phyloP scores from a whole-genome alignment of 2,329 filamentous ascomycete species.

The Pyrenochaeta sp. region DNA sequence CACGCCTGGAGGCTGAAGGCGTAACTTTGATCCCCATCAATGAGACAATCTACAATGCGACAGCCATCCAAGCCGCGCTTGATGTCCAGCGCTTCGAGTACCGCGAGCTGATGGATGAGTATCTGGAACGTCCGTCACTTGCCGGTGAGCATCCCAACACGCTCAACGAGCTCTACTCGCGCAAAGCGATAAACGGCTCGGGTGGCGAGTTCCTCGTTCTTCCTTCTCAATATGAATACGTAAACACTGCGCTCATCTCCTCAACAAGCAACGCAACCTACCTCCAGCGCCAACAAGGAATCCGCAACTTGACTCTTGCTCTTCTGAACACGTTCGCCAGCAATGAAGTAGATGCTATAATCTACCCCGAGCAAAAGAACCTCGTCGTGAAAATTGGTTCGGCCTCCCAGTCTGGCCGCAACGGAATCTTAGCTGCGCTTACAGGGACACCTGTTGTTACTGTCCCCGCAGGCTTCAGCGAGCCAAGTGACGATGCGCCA shows the following conservation, averaged over 20 bases:
- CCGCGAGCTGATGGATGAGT: slow-evolving; percentile 63
- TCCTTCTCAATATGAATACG: slow-evolving; percentile 64
- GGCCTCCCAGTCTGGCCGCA: slow-evolving; percentile 66
- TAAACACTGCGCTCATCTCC: slow-evolving; percentile 60
- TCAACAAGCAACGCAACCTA: slow-evolving; percentile 64
- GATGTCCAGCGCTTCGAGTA: slow-evolving; percentile 71
- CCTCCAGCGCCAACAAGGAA: slow-evolving; percentile 55
- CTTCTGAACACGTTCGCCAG: slow-evolving; percentile 61
- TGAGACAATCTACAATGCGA: slow-evolving; percentile 61
- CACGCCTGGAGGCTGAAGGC: slow-evolving; percentile 57
- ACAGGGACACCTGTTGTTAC: slow-evolving; percentile 64
- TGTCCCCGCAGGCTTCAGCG: slow-evolving; percentile 64
- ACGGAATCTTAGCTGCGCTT: slow-evolving; percentile 64
- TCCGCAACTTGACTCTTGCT: slow-evolving; percentile 61
- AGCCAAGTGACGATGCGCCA: slow-evolving; percentile 58
- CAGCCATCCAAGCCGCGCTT: slow-evolving; percentile 56
- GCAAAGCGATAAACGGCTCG: slow-evolving; percentile 39
- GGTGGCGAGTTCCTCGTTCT: slow-evolving; percentile 66
- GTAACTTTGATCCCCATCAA: slow-evolving; percentile 61
- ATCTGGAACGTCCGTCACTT: slow-evolving; percentile 59
- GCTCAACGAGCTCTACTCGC: slow-evolving; percentile 60
- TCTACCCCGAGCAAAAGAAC: slow-evolving; percentile 72
- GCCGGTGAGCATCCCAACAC: slow-evolving; percentile 55
- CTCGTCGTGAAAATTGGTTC: slow-evolving; percentile 67
- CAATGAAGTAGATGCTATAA: slow-evolving; percentile 63